Conservation (phyloP, 108 stramenopile genomes). For the Fragilaria crotonensis region DNA sequence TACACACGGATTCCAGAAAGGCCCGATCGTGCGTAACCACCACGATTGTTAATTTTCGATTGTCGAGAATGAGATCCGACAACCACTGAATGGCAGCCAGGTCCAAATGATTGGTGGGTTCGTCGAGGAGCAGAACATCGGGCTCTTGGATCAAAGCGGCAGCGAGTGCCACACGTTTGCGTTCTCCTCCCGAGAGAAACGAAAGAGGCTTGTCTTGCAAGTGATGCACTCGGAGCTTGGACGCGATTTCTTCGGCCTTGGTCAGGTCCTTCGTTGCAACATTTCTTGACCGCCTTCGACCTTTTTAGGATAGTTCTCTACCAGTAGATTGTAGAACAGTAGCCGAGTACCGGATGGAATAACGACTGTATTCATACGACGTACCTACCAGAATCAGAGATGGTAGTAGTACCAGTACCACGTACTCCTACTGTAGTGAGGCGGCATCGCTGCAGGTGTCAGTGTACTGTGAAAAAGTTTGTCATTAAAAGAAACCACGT, state of each 20-base stretch:
- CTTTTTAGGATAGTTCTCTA: too few relatives aligned
- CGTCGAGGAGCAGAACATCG: slow-evolving; percentile 73
- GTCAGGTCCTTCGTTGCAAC: too few relatives aligned
- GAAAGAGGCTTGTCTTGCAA: slow-evolving; percentile 57
- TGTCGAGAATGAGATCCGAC: slow-evolving; percentile 62
- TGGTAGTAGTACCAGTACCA: too few relatives aligned
- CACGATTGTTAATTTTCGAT: slow-evolving; percentile 78
- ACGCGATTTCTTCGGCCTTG: slow-evolving; percentile 75
- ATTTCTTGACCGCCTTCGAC: too few relatives aligned
- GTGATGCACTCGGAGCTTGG: slow-evolving; percentile 52
- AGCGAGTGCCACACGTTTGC: slow-evolving; percentile 78
- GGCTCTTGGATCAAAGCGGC: slow-evolving; percentile 75
- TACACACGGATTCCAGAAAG: slow-evolving; percentile 90
- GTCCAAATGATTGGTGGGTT: slow-evolving; percentile 94
- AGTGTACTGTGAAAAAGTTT: too few relatives aligned
- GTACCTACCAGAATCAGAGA: too few relatives aligned
- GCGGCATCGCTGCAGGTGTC: too few relatives aligned
- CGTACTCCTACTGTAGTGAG: too few relatives aligned
- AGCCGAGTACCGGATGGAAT: too few relatives aligned
- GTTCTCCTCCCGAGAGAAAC: slow-evolving; percentile 70
- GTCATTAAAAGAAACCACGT: too few relatives aligned
- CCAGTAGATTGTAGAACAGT: too few relatives aligned
- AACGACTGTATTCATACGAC: too few relatives aligned
- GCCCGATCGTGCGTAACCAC: slow-evolving; percentile 96
- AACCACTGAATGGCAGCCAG: slow-evolving; percentile 94